Evolutionary conservation across 345 rosid species (phyloP), one percentile per base, ranked within the genome.

Genomic region (sweet orange (Citrus sinensis)): DNA sequence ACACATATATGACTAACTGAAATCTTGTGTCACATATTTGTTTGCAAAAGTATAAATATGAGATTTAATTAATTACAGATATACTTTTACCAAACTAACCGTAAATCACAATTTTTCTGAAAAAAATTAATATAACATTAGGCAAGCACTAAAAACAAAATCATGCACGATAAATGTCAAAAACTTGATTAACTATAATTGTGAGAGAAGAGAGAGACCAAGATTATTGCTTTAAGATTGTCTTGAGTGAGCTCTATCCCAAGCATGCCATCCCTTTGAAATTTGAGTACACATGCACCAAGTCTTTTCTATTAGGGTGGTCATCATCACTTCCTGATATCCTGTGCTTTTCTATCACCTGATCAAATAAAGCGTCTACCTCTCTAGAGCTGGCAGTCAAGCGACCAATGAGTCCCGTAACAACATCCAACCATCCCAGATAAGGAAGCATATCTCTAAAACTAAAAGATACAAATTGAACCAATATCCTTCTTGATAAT

Each of bases 181-280:
- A 55, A 55, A 40, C 0, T 40, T 2, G 10, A 9, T 9, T 9
- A 40, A 40, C 46, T 40, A 9, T 40, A 40, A 17, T 27, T 34
- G 42, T 3, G 10, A 72, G 7, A 46, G 67, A 42, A 11, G 14
- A 46, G 49, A 34, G 49, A 55, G 5, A 85, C 87, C 82, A 80
- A 24, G 49, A 82, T 73, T 59, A 82, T 76, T 24, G 83, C 82
- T 80, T 85, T 85, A 40, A 85, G 71, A 62, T 77, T 80, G 67
- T 85, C 77, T 7, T 24, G 39, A 51, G 71, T 54, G 65, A 79
- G 78, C 1, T 39, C 66, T 4, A 63, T 22, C 34, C 65, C 82
- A 72, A 68, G 66, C 59, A 40, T 80, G 32, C 78, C 77, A 5
- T 35, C 32, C 56, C 80, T 79, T 58, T 80, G 70, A 68, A 82